Base-by-base conservation (phyloP, 2,329 filamentous ascomycete genomes). In the Sporothrix dimorphospora region DNA sequence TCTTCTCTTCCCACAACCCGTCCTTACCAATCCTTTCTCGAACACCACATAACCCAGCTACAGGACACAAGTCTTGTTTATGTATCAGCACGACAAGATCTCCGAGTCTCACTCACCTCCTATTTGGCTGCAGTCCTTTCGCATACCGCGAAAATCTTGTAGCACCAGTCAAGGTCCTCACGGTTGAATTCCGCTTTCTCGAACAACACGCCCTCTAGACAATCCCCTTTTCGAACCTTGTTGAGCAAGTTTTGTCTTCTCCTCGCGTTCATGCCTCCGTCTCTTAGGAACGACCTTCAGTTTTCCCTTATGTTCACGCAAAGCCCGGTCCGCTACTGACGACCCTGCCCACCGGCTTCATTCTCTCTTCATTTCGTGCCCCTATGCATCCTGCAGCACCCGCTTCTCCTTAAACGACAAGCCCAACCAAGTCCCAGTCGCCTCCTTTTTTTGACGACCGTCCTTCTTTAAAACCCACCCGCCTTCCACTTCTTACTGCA, bases 111-210 rank as follows among this genome's bases (percentile, higher is more conserved):
- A 95, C 91, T 90, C 91, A 86, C 91, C 91, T 89, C 93, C 93
- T 88, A 90, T 93, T 88, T 93, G 94, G 92, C 93, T 97, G 92
- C 94, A 94, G 90, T 88, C 91, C 89, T 97, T 97, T 93, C 94
- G 94, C 90, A 94, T 93, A 92, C 88, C 91, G 90, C 91, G 92
- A 89, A 97, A 93, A 90, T 92, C 91, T 88, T 93, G 93, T 92
- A 94, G 92, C 87, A 90, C 90, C 83, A 90, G 94, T 85, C 91
- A 94, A 84, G 91, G 90, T 85, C 94, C 93, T 80, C 95, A 96
- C 92, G 95, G 94, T 88, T 98, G 94, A 94, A 69, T 47, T 14
- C 19, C 40, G 34, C 6, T 14, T 42, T 24, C 30, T 38, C 71
- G 42, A 27, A 47, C 76, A 21, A 40, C 59, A 59, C 19, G 30